Conservation (phyloP, 345 rosid genomes). For the Eucalyptus viminalis region DNA sequence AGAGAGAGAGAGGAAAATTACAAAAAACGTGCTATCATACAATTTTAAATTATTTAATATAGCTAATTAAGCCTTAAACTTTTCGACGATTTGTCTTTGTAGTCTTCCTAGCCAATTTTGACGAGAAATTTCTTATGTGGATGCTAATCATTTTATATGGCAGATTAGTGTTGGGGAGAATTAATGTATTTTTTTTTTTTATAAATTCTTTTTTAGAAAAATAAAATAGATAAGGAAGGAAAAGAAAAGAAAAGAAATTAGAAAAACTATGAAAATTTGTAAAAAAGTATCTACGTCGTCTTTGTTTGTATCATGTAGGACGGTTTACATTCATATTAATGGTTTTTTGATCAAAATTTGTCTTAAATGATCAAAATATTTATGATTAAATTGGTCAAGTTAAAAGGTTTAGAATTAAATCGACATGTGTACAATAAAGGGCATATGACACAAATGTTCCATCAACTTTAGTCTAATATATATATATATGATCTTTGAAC, state of each 20-base stretch:
- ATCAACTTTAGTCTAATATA: too few relatives aligned
- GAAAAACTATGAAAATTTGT: too few relatives aligned
- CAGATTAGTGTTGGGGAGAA: accelerated
- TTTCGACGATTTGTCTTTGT: accelerated
- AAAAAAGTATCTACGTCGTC: accelerated
- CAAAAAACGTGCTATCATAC: accelerated
- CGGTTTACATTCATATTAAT: accelerated
- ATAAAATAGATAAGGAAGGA: neutral
- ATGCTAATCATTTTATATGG: accelerated
- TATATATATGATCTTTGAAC: accelerated
- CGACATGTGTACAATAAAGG: accelerated
- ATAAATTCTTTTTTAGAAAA: too few relatives aligned
- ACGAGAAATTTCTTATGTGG: accelerated
- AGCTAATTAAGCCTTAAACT: too few relatives aligned
- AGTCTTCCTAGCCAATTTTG: accelerated
- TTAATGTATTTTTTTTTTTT: too few relatives aligned
- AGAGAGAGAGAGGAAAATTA: neutral
- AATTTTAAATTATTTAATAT: accelerated
- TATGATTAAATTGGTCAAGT: accelerated
- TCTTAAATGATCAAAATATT: neutral
- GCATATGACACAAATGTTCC: too few relatives aligned
- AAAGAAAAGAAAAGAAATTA: neutral
- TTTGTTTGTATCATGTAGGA: accelerated
- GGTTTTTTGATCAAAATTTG: accelerated
- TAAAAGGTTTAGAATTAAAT: accelerated